Base-by-base conservation (phyloP, 768 basidiomycete genomes). In the Rhodotorula taiwanensis region DNA sequence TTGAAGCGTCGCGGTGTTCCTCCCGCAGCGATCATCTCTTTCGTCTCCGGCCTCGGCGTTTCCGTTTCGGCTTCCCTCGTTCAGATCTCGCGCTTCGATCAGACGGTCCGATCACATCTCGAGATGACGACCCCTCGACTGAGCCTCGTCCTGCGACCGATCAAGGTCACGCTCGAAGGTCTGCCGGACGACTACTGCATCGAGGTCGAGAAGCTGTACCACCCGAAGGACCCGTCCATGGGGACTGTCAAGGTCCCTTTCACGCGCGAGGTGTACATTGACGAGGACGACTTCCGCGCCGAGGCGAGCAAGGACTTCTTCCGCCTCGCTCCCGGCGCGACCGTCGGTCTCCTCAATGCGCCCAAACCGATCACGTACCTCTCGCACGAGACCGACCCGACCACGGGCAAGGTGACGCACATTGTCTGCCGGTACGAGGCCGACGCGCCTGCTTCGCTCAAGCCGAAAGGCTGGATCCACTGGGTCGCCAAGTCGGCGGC, bases 291-390 rank as follows among this genome's bases (percentile, higher is more conserved):
- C 76, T 99, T 99, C 81, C 82, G 95, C 55, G 77, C 87, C 41
- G 83, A 88, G 69, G 71, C 74, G 15, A 88, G 89, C 28, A 85
- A 85, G 66, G 93, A 98, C 74, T 99, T 95, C 77, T 98, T 93
- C 84, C 86, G 95, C 45, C 85, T 99, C 50, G 90, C 94, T 21
- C 95, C 95, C 11, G 93, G 93, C 50, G 97, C 97, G 79, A 90
- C 91, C 0, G 95, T 98, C 47, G 95, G 95, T 21, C 79, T 99
- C 31, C 94, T 97, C 81, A 87, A 92, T 74, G 91, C 85, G 21
- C 92, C 92, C 4, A 78, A 85, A 75, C 89, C 93, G 13, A 87
- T 99, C 73, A 92, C 91, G 28, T 94, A 90, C 76, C 87, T 84
- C n/a, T 88, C 88, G 8, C 88, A 86, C 80, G 85, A 84, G 77